Conservation (phyloP, 805 yeast species). For the Kodamaea leandrae region DNA sequence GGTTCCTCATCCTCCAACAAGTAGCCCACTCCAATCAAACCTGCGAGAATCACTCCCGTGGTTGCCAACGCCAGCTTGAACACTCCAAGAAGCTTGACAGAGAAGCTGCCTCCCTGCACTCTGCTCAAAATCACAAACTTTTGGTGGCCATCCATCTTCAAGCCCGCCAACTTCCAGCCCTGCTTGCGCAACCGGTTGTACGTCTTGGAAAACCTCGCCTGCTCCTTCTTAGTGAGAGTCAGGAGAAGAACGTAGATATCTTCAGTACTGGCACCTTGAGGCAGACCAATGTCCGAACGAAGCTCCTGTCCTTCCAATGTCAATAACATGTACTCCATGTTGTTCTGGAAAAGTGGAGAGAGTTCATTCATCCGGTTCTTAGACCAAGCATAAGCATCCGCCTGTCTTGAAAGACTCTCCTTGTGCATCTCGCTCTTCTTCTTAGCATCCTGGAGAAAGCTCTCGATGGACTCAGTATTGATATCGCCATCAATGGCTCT, state of each 20-base stretch:
- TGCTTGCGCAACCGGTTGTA: conserved; percentile 43
- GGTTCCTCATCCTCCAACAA: conserved; percentile 15
- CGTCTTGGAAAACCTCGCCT: conserved; percentile 30
- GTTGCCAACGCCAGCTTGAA: conserved; percentile 24
- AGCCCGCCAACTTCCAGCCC: conserved; percentile 57
- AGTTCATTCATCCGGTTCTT: conserved; percentile 22
- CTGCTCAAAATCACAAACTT: conserved; percentile 13
- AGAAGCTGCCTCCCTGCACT: conserved; percentile 1
- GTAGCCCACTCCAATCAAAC: conserved; percentile 7
- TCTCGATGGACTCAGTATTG: conserved; percentile 28
- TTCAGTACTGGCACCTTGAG: conserved; percentile 37
- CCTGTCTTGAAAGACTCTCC: conserved; percentile 46
- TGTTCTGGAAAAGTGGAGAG: conserved; percentile 15
- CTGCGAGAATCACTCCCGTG: conserved; percentile 24
- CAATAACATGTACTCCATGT: conserved; percentile 30
- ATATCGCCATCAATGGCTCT: not conserved
- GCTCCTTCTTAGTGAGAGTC: conserved; percentile 32
- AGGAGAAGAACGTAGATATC: conserved; percentile 43
- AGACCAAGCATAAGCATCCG: conserved; percentile 54
- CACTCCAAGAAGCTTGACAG: conserved; percentile 9
- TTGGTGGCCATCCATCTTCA: conserved; percentile 27
- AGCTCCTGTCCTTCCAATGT: conserved; percentile 35
- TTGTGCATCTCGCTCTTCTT: conserved; percentile 36
- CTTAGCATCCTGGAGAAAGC: conserved; percentile 44
- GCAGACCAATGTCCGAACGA: conserved; percentile 35